phyloP scores from a whole-genome alignment of 1,284 basidiomycete genomes.

The Heterobasidion parviporum region DNA sequence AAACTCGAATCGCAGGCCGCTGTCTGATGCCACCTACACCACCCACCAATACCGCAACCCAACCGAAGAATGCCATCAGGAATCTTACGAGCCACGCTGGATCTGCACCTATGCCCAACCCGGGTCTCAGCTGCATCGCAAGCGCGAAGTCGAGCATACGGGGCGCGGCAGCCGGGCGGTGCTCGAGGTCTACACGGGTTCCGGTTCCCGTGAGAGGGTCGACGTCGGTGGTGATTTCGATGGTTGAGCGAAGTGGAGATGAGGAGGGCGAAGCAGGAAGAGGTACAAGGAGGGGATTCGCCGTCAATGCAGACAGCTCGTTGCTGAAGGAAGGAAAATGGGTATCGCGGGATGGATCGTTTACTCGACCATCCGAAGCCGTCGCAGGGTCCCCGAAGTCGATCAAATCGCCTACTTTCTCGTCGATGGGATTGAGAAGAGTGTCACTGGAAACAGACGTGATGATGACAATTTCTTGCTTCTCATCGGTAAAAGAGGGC shows the following conservation, averaged over 20 bases:
- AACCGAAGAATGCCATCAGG: conserved; percentile 71
- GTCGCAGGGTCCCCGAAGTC: conserved; percentile 6
- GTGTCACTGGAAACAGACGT: background rate
- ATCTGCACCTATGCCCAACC: conserved; percentile 58
- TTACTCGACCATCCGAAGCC: conserved; percentile 26
- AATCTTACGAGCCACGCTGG: conserved; percentile 73
- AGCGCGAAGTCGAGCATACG: conserved; percentile 56
- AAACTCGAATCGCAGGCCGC: background rate
- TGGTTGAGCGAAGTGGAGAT: conserved; percentile 16
- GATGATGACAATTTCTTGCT: background rate
- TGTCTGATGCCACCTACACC: conserved; percentile 9
- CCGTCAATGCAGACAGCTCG: conserved; percentile 11
- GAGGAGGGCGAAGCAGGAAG: conserved; percentile 20
- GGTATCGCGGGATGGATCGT: conserved; percentile 23
- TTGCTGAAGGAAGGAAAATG: conserved; percentile 13
- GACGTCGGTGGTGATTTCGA: background rate
- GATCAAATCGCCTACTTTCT: conserved; percentile 6
- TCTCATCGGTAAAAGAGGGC: background rate
- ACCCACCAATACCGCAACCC: conserved; percentile 47
- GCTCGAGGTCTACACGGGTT: background rate
- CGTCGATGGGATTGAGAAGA: background rate
- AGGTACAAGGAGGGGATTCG: conserved; percentile 23
- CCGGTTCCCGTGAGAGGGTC: background rate
- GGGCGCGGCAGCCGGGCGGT: conserved; percentile 19
- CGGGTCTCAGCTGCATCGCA: conserved; percentile 68